Percentiles rank a stretch among this genome's conserved stretches.
These are phyloP conservation scores for Moniliophthora roreri DNA, from an alignment of 1,284 basidiomycete species.

Conservation along the genomic window DNA sequence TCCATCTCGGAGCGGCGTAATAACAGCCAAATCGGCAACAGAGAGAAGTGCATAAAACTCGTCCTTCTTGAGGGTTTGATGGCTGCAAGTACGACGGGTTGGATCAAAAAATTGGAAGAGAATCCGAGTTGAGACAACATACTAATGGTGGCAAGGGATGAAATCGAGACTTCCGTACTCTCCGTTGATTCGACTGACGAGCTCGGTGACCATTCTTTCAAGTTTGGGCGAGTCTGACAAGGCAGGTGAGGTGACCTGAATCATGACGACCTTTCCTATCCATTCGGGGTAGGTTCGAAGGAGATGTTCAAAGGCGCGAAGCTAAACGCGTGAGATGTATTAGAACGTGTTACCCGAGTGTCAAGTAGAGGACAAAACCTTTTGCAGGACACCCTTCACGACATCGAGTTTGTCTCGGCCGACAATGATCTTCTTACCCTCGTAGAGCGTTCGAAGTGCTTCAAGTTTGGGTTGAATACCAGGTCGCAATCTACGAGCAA, in stretches of 20 bases:
- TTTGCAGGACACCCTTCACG: constrained; percentile 97
- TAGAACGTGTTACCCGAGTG: too few relatives aligned
- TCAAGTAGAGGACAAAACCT: constrained; percentile 44
- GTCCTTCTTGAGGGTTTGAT: constrained; percentile 96
- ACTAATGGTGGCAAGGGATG: constrained; percentile 99
- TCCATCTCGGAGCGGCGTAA: constrained; percentile 94
- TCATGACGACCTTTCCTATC: constrained; percentile 87
- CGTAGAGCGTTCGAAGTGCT: constrained; percentile 83
- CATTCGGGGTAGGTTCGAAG: constrained; percentile 94
- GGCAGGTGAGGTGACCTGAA: constrained; percentile 93
- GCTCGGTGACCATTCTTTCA: constrained; percentile 90
- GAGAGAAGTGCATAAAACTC: constrained; percentile 98
- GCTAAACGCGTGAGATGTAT: constrained; percentile 35
- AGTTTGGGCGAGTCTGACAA: constrained; percentile 92
- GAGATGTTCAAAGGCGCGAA: constrained; percentile 95
- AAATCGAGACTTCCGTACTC: constrained; percentile 95
- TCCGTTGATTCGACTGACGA: constrained; percentile 97
- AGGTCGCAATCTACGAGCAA: constrained; percentile 54
- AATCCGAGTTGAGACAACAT: constrained; percentile 27
- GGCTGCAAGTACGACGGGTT: constrained; percentile 46
- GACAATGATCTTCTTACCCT: constrained; percentile 98
- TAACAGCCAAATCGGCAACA: constrained; percentile 93
- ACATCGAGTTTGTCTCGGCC: constrained; percentile 99
- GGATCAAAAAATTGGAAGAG: background rate
- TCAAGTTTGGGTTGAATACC: constrained; percentile 90